Percentiles rank a stretch among this genome's conserved stretches.
These are phyloP conservation scores for Ophiostoma sp. DNA, from an alignment of 2,329 filamentous ascomycete genomes.

Conservation along the genomic window DNA sequence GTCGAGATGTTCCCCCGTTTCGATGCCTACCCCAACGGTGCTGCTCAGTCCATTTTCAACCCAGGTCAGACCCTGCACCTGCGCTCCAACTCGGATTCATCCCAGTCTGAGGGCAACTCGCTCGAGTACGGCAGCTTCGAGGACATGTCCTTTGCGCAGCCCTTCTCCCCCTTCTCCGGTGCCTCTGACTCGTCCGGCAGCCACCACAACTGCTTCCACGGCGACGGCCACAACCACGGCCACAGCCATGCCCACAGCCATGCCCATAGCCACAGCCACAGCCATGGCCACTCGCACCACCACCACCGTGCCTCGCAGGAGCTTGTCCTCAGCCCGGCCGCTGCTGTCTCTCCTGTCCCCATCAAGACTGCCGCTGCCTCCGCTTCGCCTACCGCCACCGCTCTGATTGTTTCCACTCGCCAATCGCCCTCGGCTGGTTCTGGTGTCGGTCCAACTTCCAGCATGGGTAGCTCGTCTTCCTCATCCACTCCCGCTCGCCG, in stretches of 20 bases:
- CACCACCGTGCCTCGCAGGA: slow-evolving; percentile 41
- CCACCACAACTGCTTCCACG: slow-evolving; percentile 59
- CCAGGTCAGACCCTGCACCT: slow-evolving; percentile 86
- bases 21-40: slow-evolving; percentile 58
- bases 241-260: slow-evolving; percentile 46
- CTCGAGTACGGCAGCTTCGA: slow-evolving; percentile 74
- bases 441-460: slow-evolving; percentile 41
- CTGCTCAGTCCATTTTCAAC: slow-evolving; percentile 72
- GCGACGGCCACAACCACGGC: slow-evolving; percentile 40
- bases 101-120: slow-evolving; percentile 63
- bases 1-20: slow-evolving; percentile 71
- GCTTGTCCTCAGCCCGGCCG: slow-evolving; percentile 60
- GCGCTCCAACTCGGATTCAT: slow-evolving; percentile 80
- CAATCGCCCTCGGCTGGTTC: slow-evolving; percentile 58
- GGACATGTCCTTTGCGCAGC: slow-evolving; percentile 59
- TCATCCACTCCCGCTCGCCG: slow-evolving; percentile 61
- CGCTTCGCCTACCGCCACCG: slow-evolving; percentile 13
- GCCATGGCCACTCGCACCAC: slow-evolving; percentile 39
- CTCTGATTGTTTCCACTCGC: slow-evolving; percentile 38
- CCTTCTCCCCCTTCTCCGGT: slow-evolving; percentile 76
- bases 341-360: slow-evolving; percentile 62
- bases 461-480: slow-evolving; percentile 43
- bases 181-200: slow-evolving; percentile 60
- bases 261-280: slow-evolving; percentile 44
- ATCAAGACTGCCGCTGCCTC: slow-evolving; percentile 53